Evolutionary conservation across 1,284 basidiomycete genomes (phyloP).

Genomic region (Inonotus obliquus): DNA sequence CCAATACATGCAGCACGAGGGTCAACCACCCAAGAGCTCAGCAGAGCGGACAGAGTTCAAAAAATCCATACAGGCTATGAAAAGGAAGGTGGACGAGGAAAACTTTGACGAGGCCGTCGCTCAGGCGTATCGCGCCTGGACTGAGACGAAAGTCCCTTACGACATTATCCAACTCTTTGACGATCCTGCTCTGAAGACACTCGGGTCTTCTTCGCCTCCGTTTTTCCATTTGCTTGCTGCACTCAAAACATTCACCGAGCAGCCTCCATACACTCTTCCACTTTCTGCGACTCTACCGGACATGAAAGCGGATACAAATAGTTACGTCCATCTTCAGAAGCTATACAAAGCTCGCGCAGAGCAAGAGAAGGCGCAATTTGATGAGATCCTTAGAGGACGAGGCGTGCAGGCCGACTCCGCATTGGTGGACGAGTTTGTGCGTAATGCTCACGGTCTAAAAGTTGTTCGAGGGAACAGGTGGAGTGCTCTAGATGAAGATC

Average conservation of each 20-base stretch:
- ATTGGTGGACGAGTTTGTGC: slow-evolving; percentile 81
- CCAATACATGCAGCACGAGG: slow-evolving; percentile 49
- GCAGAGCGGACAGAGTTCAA: slow-evolving; percentile 82
- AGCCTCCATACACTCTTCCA: slow-evolving; percentile 44
- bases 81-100: slow-evolving; percentile 81
- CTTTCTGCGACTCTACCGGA: slow-evolving; percentile 77
- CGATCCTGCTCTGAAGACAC: slow-evolving; percentile 45
- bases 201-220: slow-evolving; percentile 44
- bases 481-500: slow-evolving; percentile 52
- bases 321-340: slow-evolving; percentile 77
- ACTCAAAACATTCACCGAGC: slow-evolving; percentile 53
- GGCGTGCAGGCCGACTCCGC: slow-evolving; percentile 39
- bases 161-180: slow-evolving; percentile 64
- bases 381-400: slow-evolving; percentile 28
- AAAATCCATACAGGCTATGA: slow-evolving; percentile 50
- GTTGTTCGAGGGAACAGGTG: slow-evolving; percentile 72
- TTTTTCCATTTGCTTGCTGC: slow-evolving; percentile 89
- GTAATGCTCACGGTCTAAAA: slow-evolving; percentile 82
- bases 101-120: slow-evolving; percentile 93
- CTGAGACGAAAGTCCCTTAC: slow-evolving; percentile 60
- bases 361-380: slow-evolving; percentile 61
- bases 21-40: slow-evolving; percentile 54
- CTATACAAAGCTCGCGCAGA: slow-evolving; percentile 72
- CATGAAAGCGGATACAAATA: slow-evolving; percentile 89
- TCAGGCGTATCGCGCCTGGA: slow-evolving; percentile 75